Evolutionary conservation across 345 rosid genomes (phyloP).

Genomic region (Citrus mangshanensis): DNA sequence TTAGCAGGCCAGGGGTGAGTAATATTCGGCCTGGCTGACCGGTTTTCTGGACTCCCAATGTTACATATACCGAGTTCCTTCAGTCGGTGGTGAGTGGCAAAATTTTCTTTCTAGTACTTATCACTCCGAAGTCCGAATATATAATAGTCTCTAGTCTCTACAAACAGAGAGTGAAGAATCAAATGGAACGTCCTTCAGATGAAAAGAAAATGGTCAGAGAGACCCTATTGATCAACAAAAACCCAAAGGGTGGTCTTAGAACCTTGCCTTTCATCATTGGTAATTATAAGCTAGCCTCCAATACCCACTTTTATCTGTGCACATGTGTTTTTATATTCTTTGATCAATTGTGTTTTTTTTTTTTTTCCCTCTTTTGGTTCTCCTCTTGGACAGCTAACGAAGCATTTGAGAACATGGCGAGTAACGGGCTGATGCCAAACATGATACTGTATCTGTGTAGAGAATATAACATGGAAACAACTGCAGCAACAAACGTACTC

Average conservation of each 20-base stretch:
- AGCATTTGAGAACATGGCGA: conserved; percentile 63
- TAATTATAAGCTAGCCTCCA: neutral
- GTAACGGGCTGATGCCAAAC: conserved; percentile 45
- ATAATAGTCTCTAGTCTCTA: too few species aligned
- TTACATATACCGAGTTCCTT: too few species aligned
- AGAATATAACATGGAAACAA: conserved; percentile 47
- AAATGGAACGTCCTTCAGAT: conserved; percentile 14
- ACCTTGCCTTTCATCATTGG: conserved; percentile 65
- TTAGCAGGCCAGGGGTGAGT: too few species aligned
- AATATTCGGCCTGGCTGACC: too few species aligned
- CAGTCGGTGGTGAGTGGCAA: too few species aligned
- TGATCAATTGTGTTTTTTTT: neutral
- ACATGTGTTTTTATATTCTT: neutral
- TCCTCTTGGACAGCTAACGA: conserved; percentile 41
- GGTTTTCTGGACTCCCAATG: too few species aligned
- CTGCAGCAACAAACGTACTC: conserved; percentile 39
- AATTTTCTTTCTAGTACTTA: too few species aligned
- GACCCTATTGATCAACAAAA: conserved; percentile 24
- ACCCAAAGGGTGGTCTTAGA: conserved; percentile 37
- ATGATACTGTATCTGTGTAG: conserved; percentile 59
- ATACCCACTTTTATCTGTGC: neutral
- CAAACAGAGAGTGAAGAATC: neutral
- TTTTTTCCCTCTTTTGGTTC: too few species aligned
- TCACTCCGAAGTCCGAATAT: too few species aligned
- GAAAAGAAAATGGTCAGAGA: conserved; percentile 19